Evolutionary conservation across 2,329 filamentous ascomycete species (phyloP).

Genomic region (Chaetomiaceae sp.): DNA sequence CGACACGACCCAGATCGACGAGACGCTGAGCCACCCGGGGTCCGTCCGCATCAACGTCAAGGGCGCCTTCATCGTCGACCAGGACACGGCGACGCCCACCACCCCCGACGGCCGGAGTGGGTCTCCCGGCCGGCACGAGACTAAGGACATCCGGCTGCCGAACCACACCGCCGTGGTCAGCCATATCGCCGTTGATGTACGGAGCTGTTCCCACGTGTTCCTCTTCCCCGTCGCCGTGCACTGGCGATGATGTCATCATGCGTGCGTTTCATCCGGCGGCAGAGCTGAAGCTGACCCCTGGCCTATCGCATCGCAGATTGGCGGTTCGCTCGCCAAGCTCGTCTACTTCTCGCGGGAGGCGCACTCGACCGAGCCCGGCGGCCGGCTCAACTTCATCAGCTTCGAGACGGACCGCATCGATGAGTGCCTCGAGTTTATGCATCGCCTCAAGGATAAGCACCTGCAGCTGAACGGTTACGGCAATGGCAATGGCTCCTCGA

Average conservation of each 20-base stretch:
- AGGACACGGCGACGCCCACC: constrained; percentile 55
- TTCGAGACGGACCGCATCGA: constrained; percentile 96
- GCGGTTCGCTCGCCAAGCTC: constrained; percentile 89
- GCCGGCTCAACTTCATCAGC: constrained; percentile 87
- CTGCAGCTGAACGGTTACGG: constrained; percentile 65
- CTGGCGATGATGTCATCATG: constrained; percentile 22
- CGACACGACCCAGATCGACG: constrained; percentile 51
- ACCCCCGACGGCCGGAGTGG: constrained; percentile 38
- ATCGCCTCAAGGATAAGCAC: constrained; percentile 76
- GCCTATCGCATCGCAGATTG: constrained; percentile 62
- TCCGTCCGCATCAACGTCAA: constrained; percentile 92
- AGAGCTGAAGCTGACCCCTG: constrained; percentile 8
- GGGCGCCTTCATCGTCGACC: constrained; percentile 92
- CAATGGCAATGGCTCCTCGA: constrained; percentile 25
- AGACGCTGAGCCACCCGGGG: constrained; percentile 55
- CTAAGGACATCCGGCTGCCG: constrained; percentile 89
- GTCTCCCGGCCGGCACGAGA: constrained; percentile 56
- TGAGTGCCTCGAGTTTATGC: constrained; percentile 87
- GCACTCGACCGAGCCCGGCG: constrained; percentile 71
- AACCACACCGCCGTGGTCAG: constrained; percentile 94
- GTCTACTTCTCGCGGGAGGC: constrained; percentile 94
- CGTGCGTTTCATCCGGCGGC: not conserved
- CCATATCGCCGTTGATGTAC: constrained; percentile 92
- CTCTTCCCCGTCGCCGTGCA: constrained; percentile 4
- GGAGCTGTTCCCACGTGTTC: constrained; percentile 30